A percentile compares a stretch with the other conserved stretches of the same genome.
These are phyloP conservation scores for Heritiera fomes DNA, from an alignment of 345 rosid species.

Conservation along the genomic window DNA sequence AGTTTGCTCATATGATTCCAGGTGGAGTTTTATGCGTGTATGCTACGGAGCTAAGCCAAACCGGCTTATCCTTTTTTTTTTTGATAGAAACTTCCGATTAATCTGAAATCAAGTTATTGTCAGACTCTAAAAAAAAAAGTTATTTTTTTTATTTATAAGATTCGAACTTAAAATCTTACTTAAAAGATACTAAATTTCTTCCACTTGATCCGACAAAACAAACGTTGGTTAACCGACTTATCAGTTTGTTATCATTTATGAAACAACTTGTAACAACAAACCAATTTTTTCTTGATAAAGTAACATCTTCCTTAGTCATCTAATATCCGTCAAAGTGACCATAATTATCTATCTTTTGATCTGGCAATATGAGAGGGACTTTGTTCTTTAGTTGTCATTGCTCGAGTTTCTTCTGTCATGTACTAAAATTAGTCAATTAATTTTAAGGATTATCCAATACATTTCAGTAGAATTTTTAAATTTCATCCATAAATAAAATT, in stretches of 20 bases:
- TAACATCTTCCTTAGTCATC: neutral
- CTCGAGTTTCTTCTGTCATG: neutral
- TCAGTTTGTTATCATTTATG: neutral
- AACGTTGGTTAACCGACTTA: neutral
- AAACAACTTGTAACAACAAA: neutral
- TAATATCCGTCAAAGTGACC: neutral
- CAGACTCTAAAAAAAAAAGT: no score
- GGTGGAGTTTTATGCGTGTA: neutral
- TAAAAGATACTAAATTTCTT: no score
- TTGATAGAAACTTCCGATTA: no score
- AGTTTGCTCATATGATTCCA: neutral
- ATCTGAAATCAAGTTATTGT: no score
- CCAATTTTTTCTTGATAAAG: neutral
- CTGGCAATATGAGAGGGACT: neutral
- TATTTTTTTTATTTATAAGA: no score
- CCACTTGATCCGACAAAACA: no score
- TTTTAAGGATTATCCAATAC: no score
- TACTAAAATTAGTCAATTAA: no score
- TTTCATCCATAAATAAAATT: no score
- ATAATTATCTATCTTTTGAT: neutral
- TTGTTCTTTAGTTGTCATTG: neutral
- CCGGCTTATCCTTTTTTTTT: neutral
- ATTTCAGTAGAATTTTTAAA: no score
- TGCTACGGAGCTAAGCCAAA: neutral
- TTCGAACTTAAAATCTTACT: no score